phyloP scores from a whole-genome alignment of 176 grass and related monocot species.

The Aegilops sharonensis region DNA sequence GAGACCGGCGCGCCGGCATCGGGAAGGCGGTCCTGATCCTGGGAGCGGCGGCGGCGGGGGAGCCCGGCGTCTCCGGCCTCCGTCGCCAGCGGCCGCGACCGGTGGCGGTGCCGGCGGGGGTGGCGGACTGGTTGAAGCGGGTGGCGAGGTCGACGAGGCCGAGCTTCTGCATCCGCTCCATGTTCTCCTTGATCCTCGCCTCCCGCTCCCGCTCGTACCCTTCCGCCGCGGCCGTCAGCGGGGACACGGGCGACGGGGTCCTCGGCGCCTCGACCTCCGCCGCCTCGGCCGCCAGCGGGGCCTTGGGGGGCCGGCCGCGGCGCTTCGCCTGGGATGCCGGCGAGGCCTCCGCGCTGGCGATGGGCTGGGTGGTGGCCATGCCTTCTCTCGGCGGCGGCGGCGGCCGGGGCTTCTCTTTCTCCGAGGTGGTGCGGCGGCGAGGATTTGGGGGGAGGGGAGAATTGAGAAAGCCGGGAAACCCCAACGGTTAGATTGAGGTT shows the following conservation, averaged over 20 bases:
- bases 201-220: conserved; percentile 58
- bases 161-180: conserved; percentile 68
- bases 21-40: neutral
- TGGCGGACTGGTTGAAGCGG: conserved; percentile 19
- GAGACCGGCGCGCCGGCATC: conserved; percentile 44
- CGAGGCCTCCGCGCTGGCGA: neutral
- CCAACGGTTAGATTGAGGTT: conserved; percentile 33
- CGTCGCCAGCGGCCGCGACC: neutral
- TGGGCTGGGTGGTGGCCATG: neutral
- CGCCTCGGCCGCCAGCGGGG: neutral
- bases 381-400: neutral
- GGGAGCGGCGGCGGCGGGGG: neutral
- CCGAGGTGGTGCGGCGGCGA: neutral
- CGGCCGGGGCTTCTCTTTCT: too few relatives aligned
- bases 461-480: neutral
- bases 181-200: conserved; percentile 76
- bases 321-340: neutral
- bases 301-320: conserved; percentile 13
- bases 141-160: conserved; percentile 62
- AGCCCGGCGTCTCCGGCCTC: conserved; percentile 26
- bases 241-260: conserved; percentile 16
- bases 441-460: neutral
- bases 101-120: neutral
- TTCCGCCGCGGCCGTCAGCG: neutral
- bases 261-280: neutral